A percentile compares a stretch with the other conserved stretches of the same genome.
These are phyloP conservation scores for Colletotrichum lini DNA, from an alignment of 2,329 filamentous ascomycete genomes.

Conservation along the genomic window DNA sequence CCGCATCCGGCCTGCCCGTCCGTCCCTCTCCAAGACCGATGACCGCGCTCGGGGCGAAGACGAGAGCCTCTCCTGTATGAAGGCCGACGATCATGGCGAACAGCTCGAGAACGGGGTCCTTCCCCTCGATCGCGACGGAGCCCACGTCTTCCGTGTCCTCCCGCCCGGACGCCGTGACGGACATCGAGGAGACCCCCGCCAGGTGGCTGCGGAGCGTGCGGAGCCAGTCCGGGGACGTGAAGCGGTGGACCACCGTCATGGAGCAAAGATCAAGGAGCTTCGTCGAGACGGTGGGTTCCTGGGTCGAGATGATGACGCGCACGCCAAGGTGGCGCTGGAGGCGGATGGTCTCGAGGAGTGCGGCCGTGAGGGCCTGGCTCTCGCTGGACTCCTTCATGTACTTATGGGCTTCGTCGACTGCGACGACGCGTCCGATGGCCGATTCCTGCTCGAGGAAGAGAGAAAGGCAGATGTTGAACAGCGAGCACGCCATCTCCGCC, in stretches of 20 bases:
- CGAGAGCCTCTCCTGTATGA: slow-evolving; percentile 60
- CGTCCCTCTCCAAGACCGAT: background rate
- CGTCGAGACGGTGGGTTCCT: slow-evolving; percentile 81
- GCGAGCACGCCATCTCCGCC: slow-evolving; percentile 74
- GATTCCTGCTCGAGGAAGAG: slow-evolving; percentile 73
- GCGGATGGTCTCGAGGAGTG: slow-evolving; percentile 74
- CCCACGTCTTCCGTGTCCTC: slow-evolving; percentile 9
- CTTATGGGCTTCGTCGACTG: slow-evolving; percentile 85
- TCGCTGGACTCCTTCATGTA: slow-evolving; percentile 74
- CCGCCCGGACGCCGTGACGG: slow-evolving; percentile 14
- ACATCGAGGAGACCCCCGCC: slow-evolving; percentile 47
- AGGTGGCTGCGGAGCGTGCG: slow-evolving; percentile 48
- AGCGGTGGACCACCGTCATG: slow-evolving; percentile 80
- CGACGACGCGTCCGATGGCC: slow-evolving; percentile 71
- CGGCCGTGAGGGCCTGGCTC: slow-evolving; percentile 71
- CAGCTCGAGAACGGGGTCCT: slow-evolving; percentile 50
- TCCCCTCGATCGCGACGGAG: slow-evolving; percentile 40
- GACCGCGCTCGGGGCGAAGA: slow-evolving; percentile 63
- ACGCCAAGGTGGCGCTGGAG: slow-evolving; percentile 79
- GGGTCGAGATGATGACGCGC: slow-evolving; percentile 80
- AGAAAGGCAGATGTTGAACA: slow-evolving; percentile 81
- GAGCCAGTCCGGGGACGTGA: slow-evolving; percentile 62
- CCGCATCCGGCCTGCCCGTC: slow-evolving; percentile 38
- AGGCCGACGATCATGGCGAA: slow-evolving; percentile 60
- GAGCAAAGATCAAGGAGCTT: slow-evolving; percentile 79